Percentiles rank a stretch among this genome's conserved stretches.
Conservation (phyloP, 768 basidiomycete genomes). For the Phylloporus arenicola region DNA sequence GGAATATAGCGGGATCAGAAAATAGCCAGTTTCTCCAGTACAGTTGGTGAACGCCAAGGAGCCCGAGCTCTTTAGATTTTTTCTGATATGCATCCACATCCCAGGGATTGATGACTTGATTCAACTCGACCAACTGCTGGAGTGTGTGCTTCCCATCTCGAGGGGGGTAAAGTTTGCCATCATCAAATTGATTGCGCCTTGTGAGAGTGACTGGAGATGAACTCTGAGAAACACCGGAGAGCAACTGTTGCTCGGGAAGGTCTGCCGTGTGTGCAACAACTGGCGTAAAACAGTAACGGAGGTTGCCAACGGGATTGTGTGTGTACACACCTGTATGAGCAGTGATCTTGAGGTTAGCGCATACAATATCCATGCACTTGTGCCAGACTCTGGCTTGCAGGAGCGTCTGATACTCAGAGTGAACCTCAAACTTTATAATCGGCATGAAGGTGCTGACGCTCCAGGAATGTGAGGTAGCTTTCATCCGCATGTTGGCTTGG, state of each 20-base stretch:
- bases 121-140: neutral
- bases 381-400: conserved; percentile 26
- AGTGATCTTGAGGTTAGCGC: conserved; percentile 23
- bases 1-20: no score
- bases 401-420: conserved; percentile 20
- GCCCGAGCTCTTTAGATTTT: neutral
- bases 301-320: conserved; percentile 18
- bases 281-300: conserved; percentile 4
- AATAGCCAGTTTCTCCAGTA: neutral
- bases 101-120: neutral
- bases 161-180: neutral
- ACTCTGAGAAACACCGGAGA: no score
- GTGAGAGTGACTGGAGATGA: no score
- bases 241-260: no score
- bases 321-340: conserved; percentile 22
- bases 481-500: no score
- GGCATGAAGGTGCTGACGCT: conserved; percentile 26
- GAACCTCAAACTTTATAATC: conserved; percentile 19
- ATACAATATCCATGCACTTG: conserved; percentile 28
- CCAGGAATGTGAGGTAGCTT: no score
- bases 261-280: no score
- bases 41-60: neutral
- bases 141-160: neutral
- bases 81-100: neutral
- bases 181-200: no score